Evolutionary conservation across 1,284 basidiomycete species (phyloP).

Genomic region (Irpex sp.): DNA sequence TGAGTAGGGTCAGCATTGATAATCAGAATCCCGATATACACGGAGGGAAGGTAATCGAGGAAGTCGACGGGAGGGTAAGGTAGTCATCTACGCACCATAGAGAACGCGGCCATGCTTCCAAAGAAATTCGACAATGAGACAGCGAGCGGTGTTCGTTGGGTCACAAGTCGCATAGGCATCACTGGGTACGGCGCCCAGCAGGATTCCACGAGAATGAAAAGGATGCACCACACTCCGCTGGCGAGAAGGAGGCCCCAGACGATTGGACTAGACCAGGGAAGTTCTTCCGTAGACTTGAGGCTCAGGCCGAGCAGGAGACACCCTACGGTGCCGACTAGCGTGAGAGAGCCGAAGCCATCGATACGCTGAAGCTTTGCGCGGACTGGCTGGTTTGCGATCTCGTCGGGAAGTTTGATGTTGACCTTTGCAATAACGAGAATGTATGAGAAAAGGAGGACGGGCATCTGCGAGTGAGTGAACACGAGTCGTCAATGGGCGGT

Average conservation of each 20-base stretch:
- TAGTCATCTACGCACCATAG: conserved; percentile 64
- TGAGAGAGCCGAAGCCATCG: conserved; percentile 85
- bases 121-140: conserved; percentile 87
- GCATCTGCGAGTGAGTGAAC: conserved; percentile 58
- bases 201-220: conserved; percentile 83
- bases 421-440: conserved; percentile 80
- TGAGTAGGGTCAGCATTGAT: conserved; percentile 11
- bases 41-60: conserved; percentile 4
- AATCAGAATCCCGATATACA: conserved; percentile 15
- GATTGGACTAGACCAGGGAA: conserved; percentile 79
- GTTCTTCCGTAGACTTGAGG: conserved; percentile 84
- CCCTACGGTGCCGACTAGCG: conserved; percentile 82
- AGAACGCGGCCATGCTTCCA: conserved; percentile 81
- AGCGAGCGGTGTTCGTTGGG: conserved; percentile 80
- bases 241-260: conserved; percentile 73
- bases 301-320: conserved; percentile 82
- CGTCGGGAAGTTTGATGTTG: conserved; percentile 70
- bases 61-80: background rate
- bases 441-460: conserved; percentile 77
- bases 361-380: conserved; percentile 80
- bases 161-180: conserved; percentile 85
- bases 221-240: conserved; percentile 59
- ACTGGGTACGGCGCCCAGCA: conserved; percentile 83
- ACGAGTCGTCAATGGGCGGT: conserved; percentile 20
- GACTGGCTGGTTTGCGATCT: conserved; percentile 65